Percentiles rank a stretch among this genome's conserved stretches.
phyloP scores from a whole-genome alignment of 2,329 filamentous ascomycete species.

The Hymenoscyphus fructigenus region DNA sequence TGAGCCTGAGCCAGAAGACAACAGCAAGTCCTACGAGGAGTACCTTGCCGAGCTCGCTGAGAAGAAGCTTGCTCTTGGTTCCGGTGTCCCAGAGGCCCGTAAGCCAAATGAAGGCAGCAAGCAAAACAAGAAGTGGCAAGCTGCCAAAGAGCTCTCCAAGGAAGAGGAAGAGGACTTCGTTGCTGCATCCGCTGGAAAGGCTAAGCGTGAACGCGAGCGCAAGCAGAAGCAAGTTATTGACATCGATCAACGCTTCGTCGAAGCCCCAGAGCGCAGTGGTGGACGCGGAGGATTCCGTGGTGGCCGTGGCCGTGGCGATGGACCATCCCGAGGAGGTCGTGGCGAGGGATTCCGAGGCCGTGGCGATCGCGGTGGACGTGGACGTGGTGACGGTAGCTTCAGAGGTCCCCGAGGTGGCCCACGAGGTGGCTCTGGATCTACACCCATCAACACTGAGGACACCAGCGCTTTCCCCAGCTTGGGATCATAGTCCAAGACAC shows the following conservation, averaged over 20 bases:
- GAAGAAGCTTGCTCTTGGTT: conserved; percentile 72
- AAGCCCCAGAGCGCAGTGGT: conserved; percentile 60
- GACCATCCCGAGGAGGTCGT: conserved; percentile 52
- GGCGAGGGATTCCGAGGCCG: conserved; percentile 45
- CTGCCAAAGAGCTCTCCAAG: conserved; percentile 70
- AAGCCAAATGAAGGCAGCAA: conserved; percentile 91
- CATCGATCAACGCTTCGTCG: conserved; percentile 80
- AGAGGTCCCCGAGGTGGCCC: conserved; percentile 44
- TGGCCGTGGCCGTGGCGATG: conserved; percentile 49
- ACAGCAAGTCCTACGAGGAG: conserved; percentile 84
- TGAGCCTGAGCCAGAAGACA: conserved; percentile 60
- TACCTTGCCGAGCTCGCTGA: conserved; percentile 77
- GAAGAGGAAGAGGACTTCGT: conserved; percentile 74
- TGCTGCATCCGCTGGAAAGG: conserved; percentile 70
- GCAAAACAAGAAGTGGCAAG: conserved; percentile 88
- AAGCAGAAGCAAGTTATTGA: conserved; percentile 89
- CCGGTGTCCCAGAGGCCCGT: conserved; percentile 69
- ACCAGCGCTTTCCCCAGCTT: conserved; percentile 53
- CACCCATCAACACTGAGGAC: conserved; percentile 49
- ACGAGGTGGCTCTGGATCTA: conserved; percentile 33
- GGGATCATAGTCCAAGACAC: conserved; percentile 38
- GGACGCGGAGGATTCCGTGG: conserved; percentile 44
- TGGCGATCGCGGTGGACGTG: conserved; percentile 46
- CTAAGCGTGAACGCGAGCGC: conserved; percentile 80
- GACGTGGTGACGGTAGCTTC: conserved; percentile 44